Evolutionary conservation across 2,329 filamentous ascomycete genomes (phyloP), one percentile per base, ranked within the genome.

Genomic region (Blastomyces silverae): DNA sequence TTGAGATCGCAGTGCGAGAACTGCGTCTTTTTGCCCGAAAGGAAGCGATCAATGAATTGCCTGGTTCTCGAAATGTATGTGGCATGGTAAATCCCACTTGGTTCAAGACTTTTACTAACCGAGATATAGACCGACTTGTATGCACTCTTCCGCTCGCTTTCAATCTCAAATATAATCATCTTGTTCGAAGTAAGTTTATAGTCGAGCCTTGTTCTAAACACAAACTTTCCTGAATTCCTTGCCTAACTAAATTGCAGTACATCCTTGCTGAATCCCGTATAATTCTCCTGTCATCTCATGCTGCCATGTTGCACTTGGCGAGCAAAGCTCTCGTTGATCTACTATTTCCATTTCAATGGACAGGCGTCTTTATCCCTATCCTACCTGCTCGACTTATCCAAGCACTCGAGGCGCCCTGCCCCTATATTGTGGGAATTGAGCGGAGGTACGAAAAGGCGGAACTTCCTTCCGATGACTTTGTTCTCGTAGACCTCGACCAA

Each of bases 381-480:
- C 83, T 99, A 10, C 93, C 93, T 6, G 90, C 91, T 10, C 87
- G 93, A 46, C 81, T 99, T 28, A 83, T 99, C 11, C 92, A 94
- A 63, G 93, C 92, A 2, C 83, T 99, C 22, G 94, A 97, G 71
- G 93, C 93, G 0, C 93, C 93, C 2, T 97, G 94, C 71, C 94
- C 94, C 0, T 99, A 97, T 72, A 96, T 99, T 69, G 91, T 97
- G 55, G 94, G 94, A 60, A 91, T 99, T 65, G 94, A 99, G 78
- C 86, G 92, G 69, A 87, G 92, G 65, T 97, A 97, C 74, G 76
- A 79, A 63, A 78, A 79, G 64, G 72, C 78, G 37, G 77, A 79
- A 64, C 84, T 97, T 53, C 94, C 94, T 0, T 91, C 96, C 7
- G 94, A 97, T 71, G 94, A 97, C 73, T 97, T 93, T 75, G 92